Base-by-base conservation (phyloP, 2,329 filamentous ascomycete species). In the Penicillium oxalicum region DNA sequence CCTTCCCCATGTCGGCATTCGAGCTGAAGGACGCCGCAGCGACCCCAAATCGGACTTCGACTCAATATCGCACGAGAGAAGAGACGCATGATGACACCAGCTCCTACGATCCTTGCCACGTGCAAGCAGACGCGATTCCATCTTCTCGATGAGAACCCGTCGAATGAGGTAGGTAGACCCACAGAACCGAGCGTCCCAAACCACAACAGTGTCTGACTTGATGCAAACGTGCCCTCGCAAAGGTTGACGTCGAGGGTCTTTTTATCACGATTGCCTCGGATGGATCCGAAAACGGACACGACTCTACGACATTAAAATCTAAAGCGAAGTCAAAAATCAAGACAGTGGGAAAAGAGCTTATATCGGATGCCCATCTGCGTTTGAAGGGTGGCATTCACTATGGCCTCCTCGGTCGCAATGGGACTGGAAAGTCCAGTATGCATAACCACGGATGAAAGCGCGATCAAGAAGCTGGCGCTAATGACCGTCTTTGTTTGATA, bases 321-420 rank as follows among this genome's bases (percentile, higher is more conserved):
- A 69, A 63, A 45, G 61, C 66, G 4, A 74, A 77, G 53, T 63
- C 67, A 46, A 83, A 82, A 62, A 71, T 70, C 27, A 84, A 79
- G 60, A 57, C 66, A 60, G 52, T 77, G 61, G 65, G 73, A 59
- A 54, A 57, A 42, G 88, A 93, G 64, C 79, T 94, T 5, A 74
- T 94, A 3, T 74, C 74, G 8, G 81, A 86, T 64, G 86, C 85
- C 1, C 83, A 82, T 48, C 70, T 94, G 33, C 80, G 83, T 25
- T 70, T 94, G 3, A 87, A 91, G 55, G 80, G 83, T 43, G 84
- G 86, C 0, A 76, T 82, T 40, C 78, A 86, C 52, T 94, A 94
- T 73, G 88, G 87, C 0, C 73, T 94, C 1, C 75, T 91, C 18
- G 89, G 88, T 0, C 78, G 87, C 5, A 94, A 94, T 68, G 88